Conservation (phyloP, 495 filamentous ascomycete species). For the Hamigera avellanea region DNA sequence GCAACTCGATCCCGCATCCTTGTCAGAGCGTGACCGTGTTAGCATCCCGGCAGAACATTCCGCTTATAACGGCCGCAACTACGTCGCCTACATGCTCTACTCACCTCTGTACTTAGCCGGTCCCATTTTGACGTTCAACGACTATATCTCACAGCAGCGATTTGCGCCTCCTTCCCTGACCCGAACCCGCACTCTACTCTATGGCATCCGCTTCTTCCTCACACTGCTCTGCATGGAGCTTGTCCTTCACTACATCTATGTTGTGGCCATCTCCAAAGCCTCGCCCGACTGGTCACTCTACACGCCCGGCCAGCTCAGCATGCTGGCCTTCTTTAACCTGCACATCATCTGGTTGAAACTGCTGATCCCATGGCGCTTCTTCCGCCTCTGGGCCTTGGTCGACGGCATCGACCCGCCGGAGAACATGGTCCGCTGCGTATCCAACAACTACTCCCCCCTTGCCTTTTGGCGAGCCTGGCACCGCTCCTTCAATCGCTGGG, state of each 20-base stretch:
- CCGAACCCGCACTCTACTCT: slow-evolving; percentile 53
- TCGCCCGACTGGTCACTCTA: slow-evolving; percentile 70
- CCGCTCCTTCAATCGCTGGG: slow-evolving; percentile 86
- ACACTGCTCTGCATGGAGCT: slow-evolving; percentile 85
- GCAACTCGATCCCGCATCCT: slow-evolving; percentile 71
- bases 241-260: slow-evolving; percentile 87
- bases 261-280: slow-evolving; percentile 81
- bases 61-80: slow-evolving; percentile 72
- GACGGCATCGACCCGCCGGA: slow-evolving; percentile 93
- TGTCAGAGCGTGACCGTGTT: slow-evolving; percentile 82
- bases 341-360: slow-evolving; percentile 98
- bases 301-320: slow-evolving; percentile 75
- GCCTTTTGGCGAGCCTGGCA: slow-evolving; percentile 97
- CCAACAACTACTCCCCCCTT: slow-evolving; percentile 84
- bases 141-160: slow-evolving; percentile 81
- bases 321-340: slow-evolving; percentile 93
- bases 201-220: slow-evolving; percentile 74
- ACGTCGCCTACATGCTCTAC: slow-evolving; percentile 80
- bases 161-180: slow-evolving; percentile 60
- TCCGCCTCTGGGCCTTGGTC: slow-evolving; percentile 84
- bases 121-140: slow-evolving; percentile 95
- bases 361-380: slow-evolving; percentile 91
- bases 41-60: slow-evolving; percentile 54
- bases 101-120: slow-evolving; percentile 87
- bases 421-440: slow-evolving; percentile 97